Evolutionary conservation across 2,329 filamentous ascomycete genomes (phyloP), one percentile per base, ranked within the genome.

Genomic region (Fusarium sp.): DNA sequence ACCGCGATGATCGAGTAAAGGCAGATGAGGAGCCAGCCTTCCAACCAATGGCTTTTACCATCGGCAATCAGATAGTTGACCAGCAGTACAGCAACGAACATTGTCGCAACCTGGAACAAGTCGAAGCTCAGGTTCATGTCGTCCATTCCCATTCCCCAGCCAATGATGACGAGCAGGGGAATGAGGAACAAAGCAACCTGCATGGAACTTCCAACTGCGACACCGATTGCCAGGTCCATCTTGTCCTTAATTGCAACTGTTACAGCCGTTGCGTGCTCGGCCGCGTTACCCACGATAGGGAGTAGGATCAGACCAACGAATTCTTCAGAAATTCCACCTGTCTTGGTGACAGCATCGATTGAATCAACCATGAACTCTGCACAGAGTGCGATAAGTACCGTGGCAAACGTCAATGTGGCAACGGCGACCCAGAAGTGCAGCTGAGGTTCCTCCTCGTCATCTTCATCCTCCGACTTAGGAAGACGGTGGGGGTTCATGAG

Each of bases 61-160:
- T 96, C 93, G 20, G 90, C 85, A 47, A 96, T 93, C 42, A 97
- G 80, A 75, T 96, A 97, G 76, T 96, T 97, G 58, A 94, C 91
- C 32, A 97, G 84, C 40, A 97, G 87, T 0, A 93, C 92, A 3
- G 92, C 89, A 14, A 96, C 91, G 70, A 97, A 96, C 39, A 97
- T 81, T 39, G 91, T 90, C 21, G 94, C 91, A 15, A 97, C 89
- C 80, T 97, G 93, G 82, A 97, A 97, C 1, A 89, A 89, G 74
- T 96, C 93, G 76, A 97, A 96, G 76, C 90, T 90, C 7, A 97
- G 85, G 20, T 89, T 92, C 92, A 95, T 95, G 2, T 88, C 83
- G 63, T 90, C 88, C 64, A 86, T 77, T 36, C 81, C 86, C 85
- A 94, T 88, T 65, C 88, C 89, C 92, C 92, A 95, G 54, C 91